Conservation (phyloP, 441 rosid species). For the Pelargonium cotyledonis region DNA sequence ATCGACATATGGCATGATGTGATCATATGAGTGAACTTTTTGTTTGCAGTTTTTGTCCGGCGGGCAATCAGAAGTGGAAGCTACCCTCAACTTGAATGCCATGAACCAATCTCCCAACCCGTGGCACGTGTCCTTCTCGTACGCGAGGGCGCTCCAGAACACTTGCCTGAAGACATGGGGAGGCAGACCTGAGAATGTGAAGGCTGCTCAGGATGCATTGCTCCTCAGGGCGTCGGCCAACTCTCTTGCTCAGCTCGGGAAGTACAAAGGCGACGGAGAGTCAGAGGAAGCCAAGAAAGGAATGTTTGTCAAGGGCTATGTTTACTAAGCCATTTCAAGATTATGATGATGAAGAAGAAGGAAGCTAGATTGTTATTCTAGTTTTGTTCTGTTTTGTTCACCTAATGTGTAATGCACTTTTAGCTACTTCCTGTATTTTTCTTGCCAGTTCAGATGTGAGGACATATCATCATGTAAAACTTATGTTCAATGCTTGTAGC, state of each 20-base stretch:
- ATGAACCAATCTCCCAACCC: constrained; percentile 99
- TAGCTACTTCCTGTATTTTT: too few species aligned
- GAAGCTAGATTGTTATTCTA: too few species aligned
- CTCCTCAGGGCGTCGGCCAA: constrained; percentile 46
- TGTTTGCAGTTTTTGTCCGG: constrained; percentile 78
- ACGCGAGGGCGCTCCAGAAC: constrained; percentile 95
- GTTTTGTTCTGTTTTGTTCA: too few species aligned
- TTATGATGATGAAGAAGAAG: too few species aligned
- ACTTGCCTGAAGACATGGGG: constrained; percentile 96
- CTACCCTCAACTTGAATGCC: constrained; percentile 81
- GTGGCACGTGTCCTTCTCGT: constrained; percentile 98
- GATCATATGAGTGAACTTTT: too few species aligned
- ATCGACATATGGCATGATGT: too few species aligned
- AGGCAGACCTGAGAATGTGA: constrained; percentile 70
- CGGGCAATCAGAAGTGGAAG: constrained; percentile 94
- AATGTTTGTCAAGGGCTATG: constrained; percentile 6
- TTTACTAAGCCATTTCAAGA: too few species aligned
- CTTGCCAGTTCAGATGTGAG: too few species aligned
- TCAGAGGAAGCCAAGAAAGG: constrained; percentile 5
- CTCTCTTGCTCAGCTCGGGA: constrained; percentile 1
- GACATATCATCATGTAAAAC: too few species aligned
- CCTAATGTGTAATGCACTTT: too few species aligned
- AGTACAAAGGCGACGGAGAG: constrained; percentile 6
- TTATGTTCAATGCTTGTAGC: too few species aligned
- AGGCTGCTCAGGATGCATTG: constrained; percentile 80